A percentile compares a stretch with the other conserved stretches of the same genome.
phyloP scores from a whole-genome alignment of 2,329 filamentous ascomycete species.

The Colletotrichum somersetense region DNA sequence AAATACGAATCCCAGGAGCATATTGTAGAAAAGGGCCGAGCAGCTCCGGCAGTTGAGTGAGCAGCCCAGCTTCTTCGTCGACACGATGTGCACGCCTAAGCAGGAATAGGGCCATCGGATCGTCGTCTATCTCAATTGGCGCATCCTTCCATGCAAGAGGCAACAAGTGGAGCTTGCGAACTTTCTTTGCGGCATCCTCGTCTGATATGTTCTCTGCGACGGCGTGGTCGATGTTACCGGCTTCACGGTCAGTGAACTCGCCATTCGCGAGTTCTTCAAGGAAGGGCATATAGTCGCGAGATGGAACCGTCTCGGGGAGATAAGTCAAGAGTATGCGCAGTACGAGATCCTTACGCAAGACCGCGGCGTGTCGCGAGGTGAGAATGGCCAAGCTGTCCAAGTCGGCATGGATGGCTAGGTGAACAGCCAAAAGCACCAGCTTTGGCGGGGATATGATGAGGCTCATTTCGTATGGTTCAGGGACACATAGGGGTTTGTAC shows the following conservation, averaged over 20 bases:
- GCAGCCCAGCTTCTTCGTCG: slow-evolving; percentile 78
- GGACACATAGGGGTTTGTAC: slow-evolving; percentile 29
- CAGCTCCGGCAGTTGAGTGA: slow-evolving; percentile 76
- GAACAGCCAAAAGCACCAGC: slow-evolving; percentile 78
- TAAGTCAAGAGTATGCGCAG: slow-evolving; percentile 82
- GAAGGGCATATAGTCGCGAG: slow-evolving; percentile 72
- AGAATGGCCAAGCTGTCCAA: slow-evolving; percentile 72
- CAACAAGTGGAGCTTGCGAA: slow-evolving; percentile 72
- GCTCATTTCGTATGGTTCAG: slow-evolving; percentile 50
- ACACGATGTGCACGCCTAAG: slow-evolving; percentile 76
- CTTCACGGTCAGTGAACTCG: slow-evolving; percentile 56
- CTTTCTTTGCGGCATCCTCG: slow-evolving; percentile 73
- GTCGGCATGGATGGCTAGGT: slow-evolving; percentile 76
- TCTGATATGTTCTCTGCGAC: slow-evolving; percentile 70
- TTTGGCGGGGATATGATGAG: slow-evolving; percentile 72
- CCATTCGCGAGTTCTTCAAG: slow-evolving; percentile 68
- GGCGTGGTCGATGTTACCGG: slow-evolving; percentile 66
- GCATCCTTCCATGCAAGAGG: slow-evolving; percentile 66
- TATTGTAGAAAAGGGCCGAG: slow-evolving; percentile 76
- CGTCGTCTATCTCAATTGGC: slow-evolving; percentile 61
- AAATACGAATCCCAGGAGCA: slow-evolving; percentile 71
- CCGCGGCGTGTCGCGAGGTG: slow-evolving; percentile 65
- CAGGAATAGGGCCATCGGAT: slow-evolving; percentile 73
- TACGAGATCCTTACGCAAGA: slow-evolving; percentile 73
- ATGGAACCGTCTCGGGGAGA: slow-evolving; percentile 77